Conservation (phyloP, 352 stramenopile genomes). For the Pythium brassicae region DNA sequence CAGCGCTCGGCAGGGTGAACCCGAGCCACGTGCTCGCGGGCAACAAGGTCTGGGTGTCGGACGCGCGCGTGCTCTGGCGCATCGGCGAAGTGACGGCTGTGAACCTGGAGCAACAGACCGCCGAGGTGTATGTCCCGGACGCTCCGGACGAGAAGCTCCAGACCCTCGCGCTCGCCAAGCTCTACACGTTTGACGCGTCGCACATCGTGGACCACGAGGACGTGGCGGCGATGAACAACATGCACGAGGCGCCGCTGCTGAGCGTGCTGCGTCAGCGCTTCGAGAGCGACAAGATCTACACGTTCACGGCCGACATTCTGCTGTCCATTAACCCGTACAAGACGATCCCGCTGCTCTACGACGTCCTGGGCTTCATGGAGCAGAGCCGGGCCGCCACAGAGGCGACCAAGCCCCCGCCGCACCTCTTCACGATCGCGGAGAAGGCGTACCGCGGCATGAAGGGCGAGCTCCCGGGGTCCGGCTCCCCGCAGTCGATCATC, state of each 20-base stretch:
- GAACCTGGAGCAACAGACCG: conserved; percentile 35
- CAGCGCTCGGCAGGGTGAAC: conserved; percentile 43
- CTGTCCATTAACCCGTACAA: conserved; percentile 88
- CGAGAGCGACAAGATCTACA: conserved; percentile 79
- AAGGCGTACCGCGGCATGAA: conserved; percentile 76
- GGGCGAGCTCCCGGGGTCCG: conserved; percentile 39
- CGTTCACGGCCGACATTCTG: conserved; percentile 81
- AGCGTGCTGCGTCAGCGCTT: conserved; percentile 79
- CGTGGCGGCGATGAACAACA: conserved; percentile 87
- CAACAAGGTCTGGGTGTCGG: conserved; percentile 72
- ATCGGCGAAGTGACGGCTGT: conserved; percentile 69
- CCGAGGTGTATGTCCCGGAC: conserved; percentile 56
- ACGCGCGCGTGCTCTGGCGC: conserved; percentile 74
- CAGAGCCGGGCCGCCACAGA: conserved; percentile 24
- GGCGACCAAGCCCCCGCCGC: conserved; percentile 34
- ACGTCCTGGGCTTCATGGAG: conserved; percentile 74
- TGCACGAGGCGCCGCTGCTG: conserved; percentile 85
- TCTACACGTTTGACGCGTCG: conserved; percentile 79
- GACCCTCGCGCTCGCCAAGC: conserved; percentile 40
- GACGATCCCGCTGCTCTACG: conserved; percentile 77
- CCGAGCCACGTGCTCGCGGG: conserved; percentile 41
- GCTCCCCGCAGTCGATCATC: conserved; percentile 89
- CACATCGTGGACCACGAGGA: conserved; percentile 84
- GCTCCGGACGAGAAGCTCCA: conserved; percentile 57
- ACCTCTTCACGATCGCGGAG: conserved; percentile 81